A percentile compares a stretch with the other conserved stretches of the same genome.
Conservation (phyloP, 768 basidiomycete genomes). For the Boletus pseudo-olivaceus region DNA sequence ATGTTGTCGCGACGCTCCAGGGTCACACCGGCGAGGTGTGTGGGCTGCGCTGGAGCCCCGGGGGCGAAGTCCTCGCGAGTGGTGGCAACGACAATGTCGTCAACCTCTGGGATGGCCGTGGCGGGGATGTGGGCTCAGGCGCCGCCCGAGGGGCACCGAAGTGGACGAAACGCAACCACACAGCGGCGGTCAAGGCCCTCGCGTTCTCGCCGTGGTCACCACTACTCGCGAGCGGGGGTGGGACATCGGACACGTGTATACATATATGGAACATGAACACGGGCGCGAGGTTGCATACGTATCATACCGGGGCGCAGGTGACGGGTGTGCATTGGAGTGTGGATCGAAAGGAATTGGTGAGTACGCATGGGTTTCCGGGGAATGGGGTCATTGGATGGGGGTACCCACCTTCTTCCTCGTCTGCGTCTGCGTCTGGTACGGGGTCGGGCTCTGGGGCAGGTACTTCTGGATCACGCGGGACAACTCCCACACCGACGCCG, state of each 20-base stretch:
- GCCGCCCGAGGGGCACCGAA: slow-evolving; percentile 62
- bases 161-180: slow-evolving; percentile 90
- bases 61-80: slow-evolving; percentile 87
- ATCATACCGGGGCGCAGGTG: slow-evolving; percentile 86
- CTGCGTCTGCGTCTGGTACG: slow-evolving; percentile 25
- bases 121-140: slow-evolving; percentile 47
- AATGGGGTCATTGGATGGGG: slow-evolving; percentile 78
- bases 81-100: slow-evolving; percentile 98
- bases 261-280: slow-evolving; percentile 92
- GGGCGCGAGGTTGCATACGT: slow-evolving; percentile 83
- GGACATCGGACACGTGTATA: slow-evolving; percentile 88
- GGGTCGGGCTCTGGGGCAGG: slow-evolving; percentile 49
- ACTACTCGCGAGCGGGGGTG: slow-evolving; percentile 89
- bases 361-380: slow-evolving; percentile 93
- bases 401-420: slow-evolving; percentile 54
- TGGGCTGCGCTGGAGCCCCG: slow-evolving; percentile 83
- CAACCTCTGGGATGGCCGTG: slow-evolving; percentile 92
- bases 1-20: slow-evolving; percentile 86
- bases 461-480: slow-evolving; percentile 10
- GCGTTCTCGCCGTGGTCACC: slow-evolving; percentile 98
- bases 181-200: slow-evolving; percentile 84
- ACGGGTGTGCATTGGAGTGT: slow-evolving; percentile 87
- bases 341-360: slow-evolving; percentile 84
- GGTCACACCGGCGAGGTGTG: slow-evolving; percentile 95
- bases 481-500: slow-evolving; percentile 13